These are phyloP conservation scores for Boletus pseudo-olivaceus DNA, from an alignment of 768 basidiomycete species.

Conservation along the genomic window DNA sequence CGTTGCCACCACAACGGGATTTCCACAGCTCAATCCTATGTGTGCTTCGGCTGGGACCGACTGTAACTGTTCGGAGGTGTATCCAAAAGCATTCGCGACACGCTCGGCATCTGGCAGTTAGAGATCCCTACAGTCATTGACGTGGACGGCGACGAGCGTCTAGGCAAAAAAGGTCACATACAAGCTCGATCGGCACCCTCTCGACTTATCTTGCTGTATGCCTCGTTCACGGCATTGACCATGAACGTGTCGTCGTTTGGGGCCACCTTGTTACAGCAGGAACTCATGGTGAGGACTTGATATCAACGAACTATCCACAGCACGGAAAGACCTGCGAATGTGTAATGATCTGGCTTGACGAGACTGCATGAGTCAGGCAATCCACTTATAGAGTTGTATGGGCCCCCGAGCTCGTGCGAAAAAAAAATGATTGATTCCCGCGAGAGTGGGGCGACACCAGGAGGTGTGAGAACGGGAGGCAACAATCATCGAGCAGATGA, in stretches of 20 bases:
- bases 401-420: no score
- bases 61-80: slow-evolving; percentile 40
- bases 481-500: no score
- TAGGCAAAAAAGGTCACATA: slow-evolving; percentile 3
- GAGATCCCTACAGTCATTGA: not conserved
- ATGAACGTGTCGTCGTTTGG: not conserved
- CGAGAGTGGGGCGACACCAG: no score
- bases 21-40: slow-evolving; percentile 54
- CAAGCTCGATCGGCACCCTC: slow-evolving; percentile 8
- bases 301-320: not conserved
- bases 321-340: no score
- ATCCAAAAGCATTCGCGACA: slow-evolving; percentile 42
- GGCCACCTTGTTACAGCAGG: not conserved
- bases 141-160: not conserved
- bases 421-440: no score
- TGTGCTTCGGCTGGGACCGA: slow-evolving; percentile 43
- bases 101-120: slow-evolving; percentile 9
- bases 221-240: slow-evolving; percentile 5
- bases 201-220: slow-evolving; percentile 10
- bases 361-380: no score
- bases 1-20: slow-evolving; percentile 44
- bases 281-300: slow-evolving; percentile 1
- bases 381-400: no score
- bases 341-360: no score
- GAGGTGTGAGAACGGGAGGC: no score